A percentile compares a stretch with the other conserved stretches of the same genome.
Conservation (phyloP, 805 yeast species). For the Nakazawaea anatomiae region DNA sequence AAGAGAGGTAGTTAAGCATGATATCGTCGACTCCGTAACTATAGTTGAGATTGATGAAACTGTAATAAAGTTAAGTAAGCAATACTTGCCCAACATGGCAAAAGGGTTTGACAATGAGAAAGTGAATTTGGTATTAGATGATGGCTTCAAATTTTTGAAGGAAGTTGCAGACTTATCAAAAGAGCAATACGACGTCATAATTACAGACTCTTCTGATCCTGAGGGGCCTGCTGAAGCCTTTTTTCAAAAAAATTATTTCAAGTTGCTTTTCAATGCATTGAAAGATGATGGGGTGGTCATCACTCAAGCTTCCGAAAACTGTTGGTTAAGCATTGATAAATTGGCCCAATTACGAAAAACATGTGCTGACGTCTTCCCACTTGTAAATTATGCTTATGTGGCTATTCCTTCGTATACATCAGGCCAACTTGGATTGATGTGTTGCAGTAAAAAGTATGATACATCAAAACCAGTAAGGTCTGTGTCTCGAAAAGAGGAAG, state of each 20-base stretch:
- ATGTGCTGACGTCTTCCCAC: slow-evolving; percentile 83
- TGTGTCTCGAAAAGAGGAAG: slow-evolving; percentile 56
- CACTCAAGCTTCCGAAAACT: slow-evolving; percentile 86
- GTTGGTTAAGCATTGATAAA: slow-evolving; percentile 86
- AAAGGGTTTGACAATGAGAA: slow-evolving; percentile 55
- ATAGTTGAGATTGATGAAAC: slow-evolving; percentile 87
- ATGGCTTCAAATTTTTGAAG: slow-evolving; percentile 76
- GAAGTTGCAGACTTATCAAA: slow-evolving; percentile 28
- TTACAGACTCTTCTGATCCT: slow-evolving; percentile 91
- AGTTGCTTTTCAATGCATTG: slow-evolving; percentile 78
- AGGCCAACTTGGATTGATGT: slow-evolving; percentile 98
- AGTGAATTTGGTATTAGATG: slow-evolving; percentile 63
- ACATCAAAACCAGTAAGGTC: slow-evolving; percentile 67
- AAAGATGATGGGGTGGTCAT: slow-evolving; percentile 88
- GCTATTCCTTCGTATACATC: slow-evolving; percentile 96
- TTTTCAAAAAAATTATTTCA: slow-evolving; percentile 89
- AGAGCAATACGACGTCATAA: slow-evolving; percentile 70
- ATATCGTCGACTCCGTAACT: slow-evolving; percentile 55
- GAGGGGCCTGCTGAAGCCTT: slow-evolving; percentile 96
- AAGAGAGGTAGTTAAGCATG: slow-evolving; percentile 73
- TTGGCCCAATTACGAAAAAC: slow-evolving; percentile 77
- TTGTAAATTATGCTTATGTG: slow-evolving; percentile 85
- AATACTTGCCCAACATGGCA: slow-evolving; percentile 77
- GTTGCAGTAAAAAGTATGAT: slow-evolving; percentile 71
- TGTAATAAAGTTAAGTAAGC: slow-evolving; percentile 65